These are phyloP conservation scores for Leccinum aurantiacum DNA, from an alignment of 768 basidiomycete species.

Conservation along the genomic window DNA sequence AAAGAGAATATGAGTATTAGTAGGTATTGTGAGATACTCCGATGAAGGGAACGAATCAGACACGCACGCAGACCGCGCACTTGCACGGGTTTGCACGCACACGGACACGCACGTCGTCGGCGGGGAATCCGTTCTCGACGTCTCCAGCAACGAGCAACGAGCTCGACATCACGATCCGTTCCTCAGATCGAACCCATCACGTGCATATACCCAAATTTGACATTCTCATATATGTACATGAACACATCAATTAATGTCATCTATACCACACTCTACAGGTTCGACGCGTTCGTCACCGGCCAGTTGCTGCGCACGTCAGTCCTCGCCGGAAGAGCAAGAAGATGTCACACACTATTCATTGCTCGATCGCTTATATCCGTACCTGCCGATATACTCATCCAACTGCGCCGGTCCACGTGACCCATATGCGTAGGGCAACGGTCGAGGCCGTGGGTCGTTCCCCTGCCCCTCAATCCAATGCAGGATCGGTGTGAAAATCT, in stretches of 20 bases:
- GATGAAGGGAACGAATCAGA: slow-evolving; percentile 26
- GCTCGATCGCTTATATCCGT: slow-evolving; percentile 71
- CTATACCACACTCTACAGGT: slow-evolving; percentile 14
- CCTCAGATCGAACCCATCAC: slow-evolving; percentile 31
- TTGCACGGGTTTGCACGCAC: slow-evolving; percentile 2
- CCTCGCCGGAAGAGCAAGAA: background rate
- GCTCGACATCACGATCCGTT: slow-evolving; percentile 29
- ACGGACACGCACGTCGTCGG: slow-evolving; percentile 22
- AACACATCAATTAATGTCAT: background rate
- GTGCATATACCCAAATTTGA: slow-evolving; percentile 17
- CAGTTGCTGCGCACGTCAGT: slow-evolving; percentile 22
- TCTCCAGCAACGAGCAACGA: slow-evolving; percentile 13
- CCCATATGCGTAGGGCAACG: slow-evolving; percentile 81
- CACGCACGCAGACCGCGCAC: slow-evolving; percentile 15
- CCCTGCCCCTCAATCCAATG: slow-evolving; percentile 91
- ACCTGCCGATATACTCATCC: slow-evolving; percentile 69
- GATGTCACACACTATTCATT: slow-evolving; percentile 52
- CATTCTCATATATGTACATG: background rate
- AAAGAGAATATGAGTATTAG: slow-evolving; percentile 4
- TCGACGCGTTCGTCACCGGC: slow-evolving; percentile 28
- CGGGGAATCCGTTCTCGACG: slow-evolving; percentile 29
- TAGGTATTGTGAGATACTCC: slow-evolving; percentile 5
- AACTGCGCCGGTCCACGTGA: slow-evolving; percentile 91
- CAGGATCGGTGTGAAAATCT: slow-evolving; percentile 93
- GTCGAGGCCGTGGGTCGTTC: slow-evolving; percentile 47